Evolutionary conservation across 2,329 filamentous ascomycete genomes (phyloP).

Genomic region (Erysiphe pulchra): DNA sequence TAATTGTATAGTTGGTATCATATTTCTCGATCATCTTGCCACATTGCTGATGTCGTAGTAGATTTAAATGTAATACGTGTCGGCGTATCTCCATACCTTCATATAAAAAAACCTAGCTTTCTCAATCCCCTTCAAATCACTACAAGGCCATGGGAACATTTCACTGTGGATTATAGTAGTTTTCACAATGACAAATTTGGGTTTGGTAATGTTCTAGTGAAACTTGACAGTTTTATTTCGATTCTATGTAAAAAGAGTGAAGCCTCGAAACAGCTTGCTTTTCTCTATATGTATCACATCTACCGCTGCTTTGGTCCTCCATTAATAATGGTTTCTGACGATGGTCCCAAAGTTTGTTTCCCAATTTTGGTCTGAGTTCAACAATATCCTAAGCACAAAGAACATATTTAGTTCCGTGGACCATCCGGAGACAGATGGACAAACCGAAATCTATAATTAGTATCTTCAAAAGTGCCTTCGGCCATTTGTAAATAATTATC

Average conservation of each 20-base stretch:
- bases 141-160: not conserved
- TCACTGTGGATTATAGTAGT: not conserved
- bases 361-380: slow-evolving; percentile 1
- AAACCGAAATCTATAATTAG: slow-evolving; percentile 2
- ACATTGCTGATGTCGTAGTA: too few species aligned
- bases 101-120: not conserved
- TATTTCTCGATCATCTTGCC: too few species aligned
- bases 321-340: not conserved
- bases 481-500: slow-evolving; percentile 1
- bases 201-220: not conserved
- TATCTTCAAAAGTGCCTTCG: slow-evolving; percentile 1
- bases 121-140: not conserved
- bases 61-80: not conserved
- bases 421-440: slow-evolving; percentile 1
- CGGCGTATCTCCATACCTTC: not conserved
- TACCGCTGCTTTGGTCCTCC: not conserved
- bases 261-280: not conserved
- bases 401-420: not conserved
- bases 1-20: too few species aligned
- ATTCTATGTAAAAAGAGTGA: not conserved
- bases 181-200: not conserved
- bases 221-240: not conserved
- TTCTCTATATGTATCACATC: not conserved
- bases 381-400: not conserved
- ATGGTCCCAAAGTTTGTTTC: slow-evolving; percentile 1